Base-by-base conservation (phyloP, 352 stramenopile species). In the Pythium rhizo-oryzae region DNA sequence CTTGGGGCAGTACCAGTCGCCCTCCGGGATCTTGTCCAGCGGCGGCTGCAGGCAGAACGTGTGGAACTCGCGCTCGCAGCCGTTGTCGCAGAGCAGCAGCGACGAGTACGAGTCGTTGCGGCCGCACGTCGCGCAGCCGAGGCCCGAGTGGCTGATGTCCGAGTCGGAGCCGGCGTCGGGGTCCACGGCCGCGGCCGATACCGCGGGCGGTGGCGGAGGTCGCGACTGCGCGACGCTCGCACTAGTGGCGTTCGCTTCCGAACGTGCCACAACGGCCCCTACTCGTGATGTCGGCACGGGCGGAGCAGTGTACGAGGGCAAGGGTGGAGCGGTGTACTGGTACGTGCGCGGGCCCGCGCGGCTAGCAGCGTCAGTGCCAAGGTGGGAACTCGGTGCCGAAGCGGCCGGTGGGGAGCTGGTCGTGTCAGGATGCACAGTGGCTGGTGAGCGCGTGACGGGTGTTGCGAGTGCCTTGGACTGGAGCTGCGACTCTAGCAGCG, bases 31-130 rank as follows among this genome's bases (percentile, higher is more conserved):
- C 57, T 77, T 76, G 24, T 69, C 54, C n/a, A 88, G 63, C 16
- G 78, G 71, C 16, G 80, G 80, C 41, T 70, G 28, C 13, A 88
- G 67, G 59, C 80, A 88, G 23, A 76, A 71, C 54, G 72, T 84
- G 72, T 88, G 80, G 66, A 72, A 88, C 65, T 85, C 77, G 46
- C 76, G 74, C 35, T 78, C 79, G 53, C 79, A 87, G 18, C 81
- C 76, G 59, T 87, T 87, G 62, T 87, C 79, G 46, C 79, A 87
- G 13, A 87, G 63, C 21, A 87, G 53, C 13, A 84, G 64, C 50
- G 77, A 78, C 18, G 76, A 70, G 25, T 75, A 76, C 41, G 64
- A 75, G 58, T 84, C 74, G 54, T 84, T 87, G 43, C 74, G 67
- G 12, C 62, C 55, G 46, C 76, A 87, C 0, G 70, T 68, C 3